These are phyloP conservation scores for Xylaria sp. DNA, from an alignment of 495 filamentous ascomycete species.

Conservation along the genomic window DNA sequence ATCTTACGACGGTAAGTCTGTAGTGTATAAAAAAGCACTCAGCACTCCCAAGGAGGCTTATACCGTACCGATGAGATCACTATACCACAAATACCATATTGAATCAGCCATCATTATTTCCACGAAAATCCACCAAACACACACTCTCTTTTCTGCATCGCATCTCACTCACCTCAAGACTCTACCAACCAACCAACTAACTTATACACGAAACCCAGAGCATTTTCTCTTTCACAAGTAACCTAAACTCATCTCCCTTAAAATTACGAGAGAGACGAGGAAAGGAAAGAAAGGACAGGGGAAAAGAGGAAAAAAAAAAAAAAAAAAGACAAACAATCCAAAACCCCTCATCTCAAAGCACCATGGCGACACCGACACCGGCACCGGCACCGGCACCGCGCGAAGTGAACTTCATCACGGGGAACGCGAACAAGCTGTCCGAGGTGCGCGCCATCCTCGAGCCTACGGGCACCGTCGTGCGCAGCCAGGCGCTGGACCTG, in stretches of 20 bases:
- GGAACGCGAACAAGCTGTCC: slow-evolving; percentile 89
- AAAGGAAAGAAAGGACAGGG: too few species aligned
- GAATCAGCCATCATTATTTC: not conserved
- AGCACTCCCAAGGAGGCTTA: not conserved
- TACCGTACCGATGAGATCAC: not conserved
- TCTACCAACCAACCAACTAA: too few species aligned
- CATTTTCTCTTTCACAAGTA: not conserved
- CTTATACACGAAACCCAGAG: too few species aligned
- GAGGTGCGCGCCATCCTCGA: slow-evolving; percentile 89
- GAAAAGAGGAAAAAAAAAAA: not conserved
- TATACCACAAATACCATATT: not conserved
- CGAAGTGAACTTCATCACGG: slow-evolving; percentile 89
- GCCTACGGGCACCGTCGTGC: slow-evolving; percentile 68
- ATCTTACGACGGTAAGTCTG: not conserved
- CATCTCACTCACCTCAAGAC: not conserved
- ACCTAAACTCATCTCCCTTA: not conserved
- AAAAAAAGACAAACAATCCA: not conserved
- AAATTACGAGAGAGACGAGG: not conserved
- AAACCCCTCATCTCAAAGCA: too few species aligned
- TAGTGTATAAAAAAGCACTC: not conserved
- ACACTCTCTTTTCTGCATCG: not conserved
- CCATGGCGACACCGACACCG: slow-evolving; percentile 25
- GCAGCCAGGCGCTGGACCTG: slow-evolving; percentile 77
- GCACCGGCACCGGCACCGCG: slow-evolving; percentile 31
- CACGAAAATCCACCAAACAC: not conserved